Evolutionary conservation across 768 basidiomycete genomes (phyloP), one percentile per base, ranked within the genome.

Genomic region (Chlorophyllum brunneum): DNA sequence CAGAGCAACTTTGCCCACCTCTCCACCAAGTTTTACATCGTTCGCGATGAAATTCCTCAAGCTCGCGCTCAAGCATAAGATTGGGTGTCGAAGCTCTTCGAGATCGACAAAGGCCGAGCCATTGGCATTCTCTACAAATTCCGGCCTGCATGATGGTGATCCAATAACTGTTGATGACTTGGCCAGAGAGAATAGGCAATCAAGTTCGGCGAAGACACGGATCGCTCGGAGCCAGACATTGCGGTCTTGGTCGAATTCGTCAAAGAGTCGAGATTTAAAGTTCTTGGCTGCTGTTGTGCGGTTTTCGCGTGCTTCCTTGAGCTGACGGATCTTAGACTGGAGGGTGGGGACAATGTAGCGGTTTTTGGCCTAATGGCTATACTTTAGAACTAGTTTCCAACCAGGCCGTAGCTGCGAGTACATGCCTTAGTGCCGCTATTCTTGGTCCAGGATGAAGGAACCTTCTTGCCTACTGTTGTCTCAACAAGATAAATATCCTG

Each of bases 291-390:
- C 83, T 2, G 81, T 78, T 54, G 76, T 88, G 34, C 88, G 85
- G 51, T 83, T 92, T 69, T 99, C 97, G 36, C 92, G 82, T 2
- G 92, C 94, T 70, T 99, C 97, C 68, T 98, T 98, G 27, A 97
- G 76, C 51, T 82, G 70, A 16, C 92, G 84, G 46, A 98, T 80
- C 26, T 82, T 82, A 4, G 77, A 61, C 52, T 83, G 80, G 2
- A 93, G 77, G 22, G 86, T 76, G 1, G 86, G 85, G 4, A 93
- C 86, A 4, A 83, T 72, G 75, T 86, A 99, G 18, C 97, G 87
- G 11, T 75, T 76, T 59, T 79, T 79, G 23, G 81, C 80, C 88
- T 95, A 61, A 50, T 34, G 39, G 34, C 1, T 18, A 52, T 7
- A 20, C 18, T 16, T 30, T 43, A 33, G 24, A 36, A 30, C 27